Base-by-base conservation (phyloP, 345 rosid genomes). In the Eucalyptus erythrocorys region DNA sequence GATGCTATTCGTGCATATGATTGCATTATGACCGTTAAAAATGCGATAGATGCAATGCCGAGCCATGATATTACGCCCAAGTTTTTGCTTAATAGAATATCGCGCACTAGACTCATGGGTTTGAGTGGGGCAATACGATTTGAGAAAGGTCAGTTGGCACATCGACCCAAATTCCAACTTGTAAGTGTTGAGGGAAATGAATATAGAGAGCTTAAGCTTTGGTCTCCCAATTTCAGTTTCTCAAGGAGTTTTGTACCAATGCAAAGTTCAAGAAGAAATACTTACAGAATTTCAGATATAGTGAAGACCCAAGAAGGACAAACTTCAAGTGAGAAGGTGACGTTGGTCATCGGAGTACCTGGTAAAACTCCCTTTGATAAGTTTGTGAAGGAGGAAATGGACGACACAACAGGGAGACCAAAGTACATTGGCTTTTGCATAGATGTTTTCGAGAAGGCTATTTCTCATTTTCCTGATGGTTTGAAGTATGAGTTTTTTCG, bases 291-390 rank as follows among this genome's bases (percentile, higher is more conserved):
- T 64, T 14, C 76, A 64, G 40, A 64, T 34, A 15, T 14, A n/a
- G 8, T 15, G 40, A 90, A 95, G 95, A 92, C 92, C 88, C 88
- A 68, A 92, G 91, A 93, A 94, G 93, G 12, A 87, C 92, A 0
- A 4, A 57, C 22, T 48, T 32, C 91, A 7, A 16, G 37, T 64
- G 76, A 64, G 40, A 64, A 64, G 40, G 37, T 7, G 76, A n/a
- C 76, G 19, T n/a, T 94, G 94, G 87, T 22, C 12, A 93, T 95
- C 15, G 94, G 92, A 80, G 94, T 95, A 82, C 96, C 96, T 5
- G 88, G 51, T 4, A 90, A 66, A 55, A 93, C 95, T 7, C 34
- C 91, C 15, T 94, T 94, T 19, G 87, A 91, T 55, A 91, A 85
- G 89, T 95, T 95, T 42, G 95, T 93, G 22, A 92, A 86, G 88